Evolutionary conservation across 306 rosid species (phyloP).

Genomic region (Notholithocarpus densiflorus): DNA sequence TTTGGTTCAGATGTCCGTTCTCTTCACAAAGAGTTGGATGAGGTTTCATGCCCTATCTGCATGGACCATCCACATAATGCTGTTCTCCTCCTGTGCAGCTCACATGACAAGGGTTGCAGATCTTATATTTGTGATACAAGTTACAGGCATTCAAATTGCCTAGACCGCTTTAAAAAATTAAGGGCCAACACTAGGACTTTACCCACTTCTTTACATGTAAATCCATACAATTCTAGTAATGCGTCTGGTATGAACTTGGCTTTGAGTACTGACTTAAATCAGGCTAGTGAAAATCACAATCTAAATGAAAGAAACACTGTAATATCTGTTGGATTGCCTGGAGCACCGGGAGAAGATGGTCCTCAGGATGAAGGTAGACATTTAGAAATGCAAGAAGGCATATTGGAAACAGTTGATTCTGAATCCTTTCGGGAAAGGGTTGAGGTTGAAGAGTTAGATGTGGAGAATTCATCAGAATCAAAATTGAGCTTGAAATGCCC

Average conservation of each 20-base stretch:
- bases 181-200: slow-evolving; percentile 55
- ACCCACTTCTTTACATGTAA: slow-evolving; percentile 60
- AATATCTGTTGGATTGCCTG: slow-evolving; percentile 63
- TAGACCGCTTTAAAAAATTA: slow-evolving; percentile 90
- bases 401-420: slow-evolving; percentile 70
- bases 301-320: slow-evolving; percentile 64
- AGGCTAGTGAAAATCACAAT: slow-evolving; percentile 53
- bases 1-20: slow-evolving; percentile 86
- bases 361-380: slow-evolving; percentile 61
- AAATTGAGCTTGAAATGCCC: slow-evolving; percentile 73
- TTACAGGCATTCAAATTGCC: slow-evolving; percentile 95
- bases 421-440: slow-evolving; percentile 67
- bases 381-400: slow-evolving; percentile 55
- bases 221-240: slow-evolving; percentile 58
- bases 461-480: slow-evolving; percentile 56
- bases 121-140: slow-evolving; percentile 95
- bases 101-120: slow-evolving; percentile 96
- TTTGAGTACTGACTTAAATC: slow-evolving; percentile 58
- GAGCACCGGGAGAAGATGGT: slow-evolving; percentile 54
- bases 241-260: slow-evolving; percentile 52
- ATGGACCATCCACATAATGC: slow-evolving; percentile 99
- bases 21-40: slow-evolving; percentile 98
- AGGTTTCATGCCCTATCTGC: slow-evolving; percentile 95
- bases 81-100: slow-evolving; percentile 95
- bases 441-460: slow-evolving; percentile 56